Evolutionary conservation across 441 rosid genomes (phyloP).

Genomic region (Brassica hybrid): DNA sequence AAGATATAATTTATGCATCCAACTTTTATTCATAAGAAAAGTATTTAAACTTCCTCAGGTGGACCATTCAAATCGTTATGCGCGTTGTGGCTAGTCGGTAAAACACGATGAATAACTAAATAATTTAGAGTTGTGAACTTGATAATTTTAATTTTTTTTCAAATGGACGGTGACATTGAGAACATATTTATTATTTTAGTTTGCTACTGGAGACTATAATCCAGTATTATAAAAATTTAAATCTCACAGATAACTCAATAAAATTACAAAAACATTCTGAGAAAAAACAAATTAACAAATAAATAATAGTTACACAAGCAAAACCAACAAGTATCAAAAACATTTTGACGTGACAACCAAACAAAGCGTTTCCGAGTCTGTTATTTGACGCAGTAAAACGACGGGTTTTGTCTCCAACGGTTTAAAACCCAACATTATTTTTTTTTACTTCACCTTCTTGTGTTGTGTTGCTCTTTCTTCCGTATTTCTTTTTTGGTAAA

Average conservation of each 20-base stretch:
- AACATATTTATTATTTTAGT: too few relatives aligned
- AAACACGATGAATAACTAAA: not conserved
- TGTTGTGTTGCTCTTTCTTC: too few relatives aligned
- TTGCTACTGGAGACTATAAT: not conserved
- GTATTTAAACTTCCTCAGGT: not conserved
- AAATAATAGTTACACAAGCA: slow-evolving; percentile 26
- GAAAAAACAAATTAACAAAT: slow-evolving; percentile 23
- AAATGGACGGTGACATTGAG: too few relatives aligned
- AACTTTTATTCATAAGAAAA: too few relatives aligned
- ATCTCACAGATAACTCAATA: not conserved
- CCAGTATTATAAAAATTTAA: slow-evolving; percentile 21
- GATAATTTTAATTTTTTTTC: too few relatives aligned
- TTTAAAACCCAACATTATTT: not conserved
- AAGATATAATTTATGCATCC: too few relatives aligned
- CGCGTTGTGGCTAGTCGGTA: not conserved
- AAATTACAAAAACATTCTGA: slow-evolving; percentile 16
- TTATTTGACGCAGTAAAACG: not conserved
- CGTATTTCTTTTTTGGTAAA: too few relatives aligned
- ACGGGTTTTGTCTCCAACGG: slow-evolving; percentile 1
- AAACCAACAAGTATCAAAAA: not conserved
- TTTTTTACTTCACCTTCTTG: too few relatives aligned
- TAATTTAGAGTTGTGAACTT: too few relatives aligned
- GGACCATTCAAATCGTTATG: slow-evolving; percentile 17
- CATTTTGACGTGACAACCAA: not conserved
- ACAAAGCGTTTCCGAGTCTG: too few relatives aligned